Base-by-base conservation (phyloP, 139 green algal genomes). In the Gonium pectorale region DNA sequence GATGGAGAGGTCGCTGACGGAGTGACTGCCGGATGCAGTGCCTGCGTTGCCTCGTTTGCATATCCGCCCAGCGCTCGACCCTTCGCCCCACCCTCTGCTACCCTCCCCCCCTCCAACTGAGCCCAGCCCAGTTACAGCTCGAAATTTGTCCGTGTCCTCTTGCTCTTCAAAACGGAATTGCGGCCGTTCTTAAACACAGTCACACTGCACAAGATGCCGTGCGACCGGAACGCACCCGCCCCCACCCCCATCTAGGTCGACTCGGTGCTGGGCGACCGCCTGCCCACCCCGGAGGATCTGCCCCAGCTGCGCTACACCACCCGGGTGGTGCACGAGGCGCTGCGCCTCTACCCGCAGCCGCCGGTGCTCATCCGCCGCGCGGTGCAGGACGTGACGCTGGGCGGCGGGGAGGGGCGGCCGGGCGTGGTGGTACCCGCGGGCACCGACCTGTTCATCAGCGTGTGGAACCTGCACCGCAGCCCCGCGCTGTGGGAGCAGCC, bases 301-400 rank as follows among this genome's bases (percentile, higher is more conserved):
- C 59, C 40, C 1, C 0, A 1, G 0, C 74, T 81, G 37, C 74
- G 74, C 13, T 97, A 92, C 90, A 96, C 93, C n/a, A 95, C 89
- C 0, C 90, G 95, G 7, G 93, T 96, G 27, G 95, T 98, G 87
- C 94, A 93, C 70, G 95, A 98, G 92, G 54, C 88, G n/a, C 97
- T 98, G 95, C 91, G 96, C 26, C 86, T 99, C 43, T 99, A 99
- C 93, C 96, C 96, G 6, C 96, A 99, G 91, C 96, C 96, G 24
- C 96, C 96, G 8, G 95, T 99, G 77, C 96, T 99, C 54, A 98
- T 99, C 74, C 88, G 96, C 38, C 73, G 96, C 2, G 90, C 91
- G 5, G 29, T 95, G 43, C 44, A 79, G 70, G 46, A 63, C 5
- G 70, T 64, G 31, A 0, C 46, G n/a, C 70, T 79, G 46, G 8